Evolutionary conservation across 768 basidiomycete species (phyloP).

Genomic region (Multifurca ochricompacta): DNA sequence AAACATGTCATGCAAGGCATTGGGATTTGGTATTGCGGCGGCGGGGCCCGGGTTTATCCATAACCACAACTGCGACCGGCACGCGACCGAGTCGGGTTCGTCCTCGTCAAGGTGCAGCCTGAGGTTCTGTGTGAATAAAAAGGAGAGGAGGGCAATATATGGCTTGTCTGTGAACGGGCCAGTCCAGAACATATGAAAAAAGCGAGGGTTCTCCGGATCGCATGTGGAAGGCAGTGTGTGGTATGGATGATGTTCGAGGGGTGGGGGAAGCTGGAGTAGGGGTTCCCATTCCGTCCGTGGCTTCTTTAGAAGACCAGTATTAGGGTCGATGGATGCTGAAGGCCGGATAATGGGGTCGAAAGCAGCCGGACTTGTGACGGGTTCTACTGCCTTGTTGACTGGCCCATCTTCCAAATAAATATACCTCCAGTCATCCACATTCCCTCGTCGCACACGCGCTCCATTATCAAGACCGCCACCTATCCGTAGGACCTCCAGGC

Average conservation of each 20-base stretch:
- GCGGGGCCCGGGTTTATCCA: constrained; percentile 99
- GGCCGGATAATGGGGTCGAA: constrained; percentile 23
- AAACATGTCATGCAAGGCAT: constrained; percentile 76
- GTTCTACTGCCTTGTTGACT: constrained; percentile 33
- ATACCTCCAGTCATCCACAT: constrained; percentile 80
- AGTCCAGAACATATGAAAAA: constrained; percentile 99
- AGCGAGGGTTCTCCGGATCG: constrained; percentile 74
- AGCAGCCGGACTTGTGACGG: constrained; percentile 25
- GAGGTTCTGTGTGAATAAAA: constrained; percentile 92
- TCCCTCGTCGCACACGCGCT: constrained; percentile 63
- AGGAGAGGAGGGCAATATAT: constrained; percentile 89
- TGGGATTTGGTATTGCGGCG: constrained; percentile 78
- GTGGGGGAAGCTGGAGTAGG: constrained; percentile 41
- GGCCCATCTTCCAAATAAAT: constrained; percentile 64
- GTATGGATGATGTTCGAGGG: constrained; percentile 48
- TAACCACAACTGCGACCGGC: constrained; percentile 91
- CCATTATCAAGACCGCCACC: constrained; percentile 85
- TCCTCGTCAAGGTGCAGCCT: constrained; percentile 61
- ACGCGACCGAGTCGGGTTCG: constrained; percentile 45
- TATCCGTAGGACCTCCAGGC: constrained; percentile 87
- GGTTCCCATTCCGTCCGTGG: constrained; percentile 57
- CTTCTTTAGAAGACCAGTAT: constrained; percentile 49
- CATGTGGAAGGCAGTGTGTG: constrained; percentile 56
- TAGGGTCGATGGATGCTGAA: constrained; percentile 35
- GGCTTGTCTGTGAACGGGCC: constrained; percentile 99